Evolutionary conservation across 176 grass and related monocot genomes (phyloP).

Genomic region (Hsuehochloa calcarea): DNA sequence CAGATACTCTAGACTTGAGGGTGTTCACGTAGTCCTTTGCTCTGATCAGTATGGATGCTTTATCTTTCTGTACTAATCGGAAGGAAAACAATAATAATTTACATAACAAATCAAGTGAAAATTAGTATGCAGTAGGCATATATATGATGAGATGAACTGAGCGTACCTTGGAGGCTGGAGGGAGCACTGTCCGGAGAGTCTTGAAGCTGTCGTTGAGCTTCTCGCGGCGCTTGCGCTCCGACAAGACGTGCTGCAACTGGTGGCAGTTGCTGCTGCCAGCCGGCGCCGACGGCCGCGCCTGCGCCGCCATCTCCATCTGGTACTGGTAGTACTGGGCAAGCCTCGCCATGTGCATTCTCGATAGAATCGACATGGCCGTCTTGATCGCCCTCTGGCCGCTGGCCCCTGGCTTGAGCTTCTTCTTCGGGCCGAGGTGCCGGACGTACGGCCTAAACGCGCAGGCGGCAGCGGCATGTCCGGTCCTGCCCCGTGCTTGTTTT

Average conservation of each 20-base stretch:
- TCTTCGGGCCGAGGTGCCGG: constrained; percentile 13
- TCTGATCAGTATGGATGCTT: constrained; percentile 30
- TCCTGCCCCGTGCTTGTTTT: neutral
- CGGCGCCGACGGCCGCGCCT: neutral
- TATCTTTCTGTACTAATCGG: constrained; percentile 36
- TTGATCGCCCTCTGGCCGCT: constrained; percentile 34
- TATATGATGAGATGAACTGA: neutral
- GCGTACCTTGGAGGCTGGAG: constrained; percentile 30
- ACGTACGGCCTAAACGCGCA: constrained; percentile 20
- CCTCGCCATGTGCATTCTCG: constrained; percentile 20
- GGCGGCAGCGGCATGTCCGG: neutral
- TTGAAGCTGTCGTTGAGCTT: constrained; percentile 52
- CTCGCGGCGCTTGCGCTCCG: constrained; percentile 47
- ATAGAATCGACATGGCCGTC: neutral
- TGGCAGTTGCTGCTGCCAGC: neutral
- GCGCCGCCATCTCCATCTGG: neutral
- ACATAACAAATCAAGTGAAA: neutral
- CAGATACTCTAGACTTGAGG: constrained; percentile 24
- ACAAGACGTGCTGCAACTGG: constrained; percentile 43
- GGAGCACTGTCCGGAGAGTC: constrained; percentile 36
- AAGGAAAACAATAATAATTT: neutral
- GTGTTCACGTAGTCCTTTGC: constrained; percentile 38
- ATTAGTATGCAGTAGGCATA: neutral
- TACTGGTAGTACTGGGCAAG: neutral
- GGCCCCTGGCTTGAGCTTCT: neutral